Conservation (phyloP, 129 eudicot species). For the Centella asiatica region DNA sequence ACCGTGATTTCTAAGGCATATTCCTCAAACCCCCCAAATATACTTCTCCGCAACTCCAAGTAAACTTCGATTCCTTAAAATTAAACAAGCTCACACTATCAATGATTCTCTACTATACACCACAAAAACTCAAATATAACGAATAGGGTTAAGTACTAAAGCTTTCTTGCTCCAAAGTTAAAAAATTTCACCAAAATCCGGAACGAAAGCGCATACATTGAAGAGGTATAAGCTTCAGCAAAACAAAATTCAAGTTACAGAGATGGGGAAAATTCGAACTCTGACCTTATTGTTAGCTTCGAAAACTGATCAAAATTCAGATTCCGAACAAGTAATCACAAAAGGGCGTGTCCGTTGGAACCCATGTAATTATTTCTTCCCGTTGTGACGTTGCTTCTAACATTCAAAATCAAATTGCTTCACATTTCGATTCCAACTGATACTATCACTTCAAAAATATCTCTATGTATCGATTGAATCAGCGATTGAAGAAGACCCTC, state of each 20-base stretch:
- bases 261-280: slow-evolving; percentile 9
- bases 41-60: slow-evolving; percentile 27
- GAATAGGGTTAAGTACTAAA: slow-evolving; percentile 16
- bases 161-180: slow-evolving; percentile 23
- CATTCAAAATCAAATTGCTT: slow-evolving; percentile 12
- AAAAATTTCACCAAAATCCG: slow-evolving; percentile 19
- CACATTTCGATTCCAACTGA: slow-evolving; percentile 23
- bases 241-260: slow-evolving; percentile 15
- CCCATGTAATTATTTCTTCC: slow-evolving; percentile 14
- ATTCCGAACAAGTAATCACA: slow-evolving; percentile 24
- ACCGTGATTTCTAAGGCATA: slow-evolving; percentile 1
- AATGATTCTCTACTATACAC: slow-evolving; percentile 7
- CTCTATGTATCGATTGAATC: slow-evolving; percentile 27
- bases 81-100: slow-evolving; percentile 14
- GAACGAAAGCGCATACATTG: slow-evolving; percentile 15
- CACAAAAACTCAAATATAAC: slow-evolving; percentile 26
- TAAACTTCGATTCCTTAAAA: slow-evolving; percentile 23
- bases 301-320: slow-evolving; percentile 21
- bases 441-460: background rate
- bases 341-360: slow-evolving; percentile 26
- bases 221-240: slow-evolving; percentile 20
- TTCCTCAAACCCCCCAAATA: slow-evolving; percentile 10
- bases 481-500: slow-evolving; percentile 31
- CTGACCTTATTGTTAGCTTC: slow-evolving; percentile 34
- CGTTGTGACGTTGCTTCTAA: slow-evolving; percentile 24